Percentiles rank a stretch among this genome's conserved stretches.
phyloP scores from a whole-genome alignment of 2,329 filamentous ascomycete species.

The Aspergillus novofumigatus region DNA sequence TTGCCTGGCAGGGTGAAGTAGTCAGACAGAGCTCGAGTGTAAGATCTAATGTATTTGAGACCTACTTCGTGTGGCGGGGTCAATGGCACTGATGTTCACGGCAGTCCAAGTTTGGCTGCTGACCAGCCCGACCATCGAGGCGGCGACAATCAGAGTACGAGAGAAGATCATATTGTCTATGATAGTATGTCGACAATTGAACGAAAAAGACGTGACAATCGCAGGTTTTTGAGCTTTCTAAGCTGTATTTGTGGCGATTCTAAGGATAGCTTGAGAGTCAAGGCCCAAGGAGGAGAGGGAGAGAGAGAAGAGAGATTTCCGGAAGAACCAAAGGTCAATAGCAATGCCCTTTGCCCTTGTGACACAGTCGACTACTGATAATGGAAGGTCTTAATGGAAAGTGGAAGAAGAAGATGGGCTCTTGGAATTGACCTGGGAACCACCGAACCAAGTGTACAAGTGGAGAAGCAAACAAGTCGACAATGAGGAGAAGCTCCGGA shows the following conservation, averaged over 20 bases:
- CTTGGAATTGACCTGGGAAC: neutral
- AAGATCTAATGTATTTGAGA: neutral
- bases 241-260: neutral
- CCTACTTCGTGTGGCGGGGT: conserved; percentile 34
- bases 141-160: conserved; percentile 29
- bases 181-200: conserved; percentile 1
- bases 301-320: neutral
- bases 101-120: conserved; percentile 25
- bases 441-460: neutral
- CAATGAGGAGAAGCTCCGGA: neutral
- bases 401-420: neutral
- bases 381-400: neutral
- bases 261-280: neutral
- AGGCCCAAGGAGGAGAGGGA: neutral
- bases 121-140: conserved; percentile 28
- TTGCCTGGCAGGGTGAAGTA: conserved; percentile 25
- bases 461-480: neutral
- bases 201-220: neutral
- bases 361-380: neutral
- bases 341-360: neutral
- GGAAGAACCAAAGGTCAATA: neutral
- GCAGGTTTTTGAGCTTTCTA: neutral
- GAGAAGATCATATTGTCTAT: conserved; percentile 20
- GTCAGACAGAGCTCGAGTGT: neutral
- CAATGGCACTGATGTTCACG: conserved; percentile 37